Percentiles rank a stretch among this genome's conserved stretches.
These are phyloP conservation scores for Cercospora sp. DNA, from an alignment of 2,329 filamentous ascomycete genomes.

Conservation along the genomic window DNA sequence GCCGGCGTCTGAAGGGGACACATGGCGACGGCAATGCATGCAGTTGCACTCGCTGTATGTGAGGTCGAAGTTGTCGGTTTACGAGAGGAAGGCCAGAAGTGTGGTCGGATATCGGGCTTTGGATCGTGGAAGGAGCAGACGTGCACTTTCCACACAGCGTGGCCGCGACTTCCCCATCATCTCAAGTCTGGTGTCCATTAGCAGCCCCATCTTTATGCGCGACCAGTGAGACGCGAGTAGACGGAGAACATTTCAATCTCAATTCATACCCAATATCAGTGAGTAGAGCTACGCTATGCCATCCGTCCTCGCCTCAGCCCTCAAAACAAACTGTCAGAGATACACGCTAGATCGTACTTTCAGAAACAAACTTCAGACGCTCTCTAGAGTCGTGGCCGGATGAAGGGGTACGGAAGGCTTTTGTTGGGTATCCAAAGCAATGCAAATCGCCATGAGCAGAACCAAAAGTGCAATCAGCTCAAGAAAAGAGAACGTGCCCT, in stretches of 20 bases:
- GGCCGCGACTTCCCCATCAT: neutral
- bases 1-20: neutral
- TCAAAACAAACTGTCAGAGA: constrained; percentile 7
- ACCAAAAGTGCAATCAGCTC: constrained; percentile 4
- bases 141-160: neutral
- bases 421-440: constrained; percentile 14
- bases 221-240: neutral
- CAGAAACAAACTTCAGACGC: constrained; percentile 5
- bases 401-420: neutral
- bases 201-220: neutral
- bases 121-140: neutral
- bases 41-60: neutral
- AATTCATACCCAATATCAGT: constrained; percentile 6
- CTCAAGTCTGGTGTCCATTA: neutral
- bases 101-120: neutral
- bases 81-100: neutral
- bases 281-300: constrained; percentile 14
- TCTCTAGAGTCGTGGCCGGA: neutral
- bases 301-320: neutral
- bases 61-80: neutral
- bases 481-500: neutral
- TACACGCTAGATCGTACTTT: constrained; percentile 16
- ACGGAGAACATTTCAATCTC: neutral
- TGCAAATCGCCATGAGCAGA: constrained; percentile 12
- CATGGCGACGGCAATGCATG: neutral